Percentiles rank a stretch among this genome's conserved stretches.
Evolutionary conservation across 306 rosid genomes (phyloP).

Genomic region (Vicia sativa): DNA sequence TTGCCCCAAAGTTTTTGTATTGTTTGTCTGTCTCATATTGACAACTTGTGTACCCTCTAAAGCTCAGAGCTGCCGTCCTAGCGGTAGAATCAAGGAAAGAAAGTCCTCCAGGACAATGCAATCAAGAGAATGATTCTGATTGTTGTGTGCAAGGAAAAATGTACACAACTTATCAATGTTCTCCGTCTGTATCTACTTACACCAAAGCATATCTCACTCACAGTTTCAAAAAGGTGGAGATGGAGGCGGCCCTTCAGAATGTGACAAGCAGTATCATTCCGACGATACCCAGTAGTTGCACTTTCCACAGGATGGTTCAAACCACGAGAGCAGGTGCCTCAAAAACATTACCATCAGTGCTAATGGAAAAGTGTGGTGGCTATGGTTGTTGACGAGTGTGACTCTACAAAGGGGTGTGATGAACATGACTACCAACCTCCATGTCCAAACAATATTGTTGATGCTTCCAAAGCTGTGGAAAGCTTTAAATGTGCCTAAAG

Average conservation of each 20-base stretch:
- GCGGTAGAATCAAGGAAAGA: not conserved
- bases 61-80: not conserved
- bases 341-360: constrained; percentile 4
- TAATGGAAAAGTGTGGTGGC: not conserved
- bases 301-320: constrained; percentile 4
- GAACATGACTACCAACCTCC: constrained; percentile 10
- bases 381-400: constrained; percentile 9
- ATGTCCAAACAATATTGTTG: not conserved
- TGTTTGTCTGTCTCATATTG: not conserved
- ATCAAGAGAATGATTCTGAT: not conserved
- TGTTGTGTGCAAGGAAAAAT: not conserved
- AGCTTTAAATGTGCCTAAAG: not conserved
- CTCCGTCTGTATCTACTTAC: not conserved
- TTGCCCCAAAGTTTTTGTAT: not conserved
- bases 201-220: not conserved
- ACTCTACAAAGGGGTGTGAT: not conserved
- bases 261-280: not conserved
- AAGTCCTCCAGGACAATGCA: constrained; percentile 12
- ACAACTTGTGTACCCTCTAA: not conserved
- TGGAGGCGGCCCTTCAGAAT: constrained; percentile 6
- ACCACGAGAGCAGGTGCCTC: not conserved
- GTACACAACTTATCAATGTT: constrained; percentile 3
- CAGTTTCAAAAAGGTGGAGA: constrained; percentile 15
- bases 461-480: constrained; percentile 15
- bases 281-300: not conserved